Base-by-base conservation (phyloP, 192 early-diverging fungal genomes). In the Podila verticillata region DNA sequence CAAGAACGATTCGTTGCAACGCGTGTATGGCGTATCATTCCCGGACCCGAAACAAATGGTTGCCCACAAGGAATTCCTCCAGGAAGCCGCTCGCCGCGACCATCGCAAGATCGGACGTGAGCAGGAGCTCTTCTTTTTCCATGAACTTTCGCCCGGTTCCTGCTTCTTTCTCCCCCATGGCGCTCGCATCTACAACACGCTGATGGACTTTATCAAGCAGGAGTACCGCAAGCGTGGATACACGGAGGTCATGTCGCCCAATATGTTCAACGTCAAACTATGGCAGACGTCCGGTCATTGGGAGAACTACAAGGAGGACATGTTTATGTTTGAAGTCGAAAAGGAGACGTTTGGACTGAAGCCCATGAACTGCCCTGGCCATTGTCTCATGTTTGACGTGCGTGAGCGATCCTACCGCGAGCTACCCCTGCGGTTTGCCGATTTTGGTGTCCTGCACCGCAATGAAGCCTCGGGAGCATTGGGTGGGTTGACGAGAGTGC, bases 331-430 rank as follows among this genome's bases (percentile, higher is more conserved):
- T 44, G 93, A 95, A 32, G 89, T 98, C 57, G 98, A 99, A 61
- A 98, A 99, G 87, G 96, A 98, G 70, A 84, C 92, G 83, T 99
- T 93, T 87, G 97, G 93, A 15, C 88, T 99, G 59, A 99, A 99
- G 89, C 98, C 98, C 9, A 99, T 99, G 98, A 95, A 99, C 86
- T 99, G 98, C 69, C 98, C 98, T 15, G 95, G 95, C 29, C 98
- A 99, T 78, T 98, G 97, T 84, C 83, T 99, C 71, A 96, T 99
- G 91, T 99, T 98, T 85, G 92, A 86, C 49, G 88, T 93, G 67
- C 91, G 96, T 56, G 96, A 97, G 68, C 91, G 97, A 26, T 96
- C 95, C 58, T 98, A 98, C 84, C 91, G 96, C 69, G 98, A 99
- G 67, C 87, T 99, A 61, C 98, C 98, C n/a, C 70, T 99, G n/a